Evolutionary conservation across 176 grass and related monocot genomes (phyloP).

Genomic region (Aegilops umbellulata): DNA sequence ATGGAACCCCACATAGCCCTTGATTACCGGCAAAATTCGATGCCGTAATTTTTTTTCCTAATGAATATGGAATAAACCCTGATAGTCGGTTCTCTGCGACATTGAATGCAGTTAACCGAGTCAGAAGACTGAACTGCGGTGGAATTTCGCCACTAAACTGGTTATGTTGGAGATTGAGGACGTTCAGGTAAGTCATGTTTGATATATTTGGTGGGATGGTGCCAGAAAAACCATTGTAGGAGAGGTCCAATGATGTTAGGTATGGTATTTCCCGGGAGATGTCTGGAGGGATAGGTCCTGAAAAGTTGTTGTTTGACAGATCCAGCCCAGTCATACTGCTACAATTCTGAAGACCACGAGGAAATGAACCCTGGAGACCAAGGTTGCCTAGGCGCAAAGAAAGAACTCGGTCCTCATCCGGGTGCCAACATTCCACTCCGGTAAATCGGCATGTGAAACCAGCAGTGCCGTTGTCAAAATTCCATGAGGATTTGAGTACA

Average conservation of each 20-base stretch:
- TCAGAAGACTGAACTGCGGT: conserved; percentile 27
- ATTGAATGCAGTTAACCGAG: conserved; percentile 28
- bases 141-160: conserved; percentile 57
- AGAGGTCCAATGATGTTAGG: conserved; percentile 65
- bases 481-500: conserved; percentile 55
- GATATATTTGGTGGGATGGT: conserved; percentile 47
- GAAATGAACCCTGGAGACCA: conserved; percentile 67
- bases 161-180: conserved; percentile 73
- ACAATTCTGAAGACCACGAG: conserved; percentile 61
- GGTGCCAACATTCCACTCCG: conserved; percentile 86
- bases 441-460: conserved; percentile 63
- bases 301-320: conserved; percentile 63
- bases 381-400: conserved; percentile 63
- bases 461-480: conserved; percentile 15
- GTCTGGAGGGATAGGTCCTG: conserved; percentile 55
- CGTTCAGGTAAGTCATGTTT: conserved; percentile 53
- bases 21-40: conserved; percentile 29
- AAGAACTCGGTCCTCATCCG: conserved; percentile 72
- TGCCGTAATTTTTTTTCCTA: too few relatives aligned
- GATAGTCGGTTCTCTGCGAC: conserved; percentile 51
- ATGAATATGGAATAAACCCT: conserved; percentile 31
- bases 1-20: conserved; percentile 37
- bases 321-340: conserved; percentile 70
- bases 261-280: conserved; percentile 48
- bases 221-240: conserved; percentile 61